These are phyloP conservation scores for Pyronema omphalodes DNA, from an alignment of 495 filamentous ascomycete genomes.

Conservation along the genomic window DNA sequence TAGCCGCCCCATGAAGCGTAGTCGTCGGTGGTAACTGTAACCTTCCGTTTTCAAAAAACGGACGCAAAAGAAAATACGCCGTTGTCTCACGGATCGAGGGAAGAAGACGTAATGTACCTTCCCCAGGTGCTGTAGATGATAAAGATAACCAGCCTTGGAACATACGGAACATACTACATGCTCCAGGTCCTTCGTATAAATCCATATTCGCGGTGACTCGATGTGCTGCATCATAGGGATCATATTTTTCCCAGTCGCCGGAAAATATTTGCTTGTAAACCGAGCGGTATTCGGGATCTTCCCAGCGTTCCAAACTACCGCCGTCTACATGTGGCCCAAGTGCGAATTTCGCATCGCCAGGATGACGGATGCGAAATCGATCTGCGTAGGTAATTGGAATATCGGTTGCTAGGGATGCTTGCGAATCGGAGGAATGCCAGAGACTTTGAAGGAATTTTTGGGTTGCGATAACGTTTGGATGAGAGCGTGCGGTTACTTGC, in stretches of 20 bases:
- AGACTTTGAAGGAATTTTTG: constrained; percentile 56
- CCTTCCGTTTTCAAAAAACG: constrained; percentile 33
- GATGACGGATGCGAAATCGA: constrained; percentile 57
- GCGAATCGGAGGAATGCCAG: constrained; percentile 47
- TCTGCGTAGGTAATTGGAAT: constrained; percentile 62
- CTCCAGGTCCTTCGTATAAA: constrained; percentile 64
- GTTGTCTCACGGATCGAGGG: constrained; percentile 56
- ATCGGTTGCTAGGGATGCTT: constrained; percentile 37
- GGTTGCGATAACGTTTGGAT: constrained; percentile 48
- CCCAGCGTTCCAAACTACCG: constrained; percentile 76
- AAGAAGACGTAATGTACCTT: constrained; percentile 72
- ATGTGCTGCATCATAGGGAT: constrained; percentile 59
- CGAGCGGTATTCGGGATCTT: constrained; percentile 51
- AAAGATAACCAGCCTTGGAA: constrained; percentile 80
- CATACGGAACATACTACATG: constrained; percentile 71
- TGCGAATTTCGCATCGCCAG: constrained; percentile 62
- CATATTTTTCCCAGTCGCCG: constrained; percentile 65
- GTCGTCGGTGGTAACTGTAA: constrained; percentile 22
- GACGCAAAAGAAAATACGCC: constrained; percentile 65
- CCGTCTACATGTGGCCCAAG: constrained; percentile 76
- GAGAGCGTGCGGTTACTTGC: constrained; percentile 53
- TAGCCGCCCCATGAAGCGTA: constrained; percentile 56
- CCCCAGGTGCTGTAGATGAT: constrained; percentile 47
- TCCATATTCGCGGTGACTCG: constrained; percentile 51
- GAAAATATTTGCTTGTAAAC: constrained; percentile 57